Evolutionary conservation across 345 rosid species (phyloP).

Genomic region (Acer campestre): DNA sequence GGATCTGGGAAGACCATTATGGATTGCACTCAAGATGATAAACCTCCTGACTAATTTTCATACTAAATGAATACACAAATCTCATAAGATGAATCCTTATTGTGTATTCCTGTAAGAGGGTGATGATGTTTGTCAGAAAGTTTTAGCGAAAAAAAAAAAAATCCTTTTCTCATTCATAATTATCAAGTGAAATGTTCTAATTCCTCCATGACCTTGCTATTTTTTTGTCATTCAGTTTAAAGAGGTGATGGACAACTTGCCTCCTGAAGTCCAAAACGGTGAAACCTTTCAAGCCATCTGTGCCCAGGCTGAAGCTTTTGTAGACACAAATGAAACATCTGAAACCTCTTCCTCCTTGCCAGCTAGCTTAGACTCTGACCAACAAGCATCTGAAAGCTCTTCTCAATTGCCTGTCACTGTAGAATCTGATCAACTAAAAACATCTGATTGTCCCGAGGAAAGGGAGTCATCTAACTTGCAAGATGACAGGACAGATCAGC

Average conservation of each 20-base stretch:
- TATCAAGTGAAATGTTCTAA: not conserved
- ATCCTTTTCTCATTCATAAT: not conserved
- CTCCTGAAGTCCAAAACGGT: conserved; percentile 49
- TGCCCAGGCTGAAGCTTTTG: conserved; percentile 57
- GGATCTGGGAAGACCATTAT: not conserved
- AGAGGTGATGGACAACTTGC: conserved; percentile 56
- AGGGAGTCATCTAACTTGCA: conserved; percentile 23
- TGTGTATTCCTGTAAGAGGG: not conserved
- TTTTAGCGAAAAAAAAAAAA: not conserved
- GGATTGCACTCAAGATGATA: not conserved
- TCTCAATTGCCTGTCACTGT: conserved; percentile 29
- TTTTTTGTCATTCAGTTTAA: conserved; percentile 51
- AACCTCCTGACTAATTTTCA: not conserved
- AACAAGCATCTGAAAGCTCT: conserved; percentile 31
- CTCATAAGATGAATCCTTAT: not conserved
- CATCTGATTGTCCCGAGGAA: conserved; percentile 4
- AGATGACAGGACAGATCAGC: conserved; percentile 31
- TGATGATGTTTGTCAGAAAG: too few species aligned
- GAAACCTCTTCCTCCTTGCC: too few species aligned
- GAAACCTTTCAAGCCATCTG: conserved; percentile 59
- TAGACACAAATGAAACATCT: conserved; percentile 20
- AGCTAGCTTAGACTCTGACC: too few species aligned
- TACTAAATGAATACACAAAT: not conserved
- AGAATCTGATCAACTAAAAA: conserved; percentile 27
- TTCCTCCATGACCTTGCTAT: conserved; percentile 12